Evolutionary conservation across 768 basidiomycete species (phyloP), one percentile per base, ranked within the genome.

Genomic region (Chiua virens): DNA sequence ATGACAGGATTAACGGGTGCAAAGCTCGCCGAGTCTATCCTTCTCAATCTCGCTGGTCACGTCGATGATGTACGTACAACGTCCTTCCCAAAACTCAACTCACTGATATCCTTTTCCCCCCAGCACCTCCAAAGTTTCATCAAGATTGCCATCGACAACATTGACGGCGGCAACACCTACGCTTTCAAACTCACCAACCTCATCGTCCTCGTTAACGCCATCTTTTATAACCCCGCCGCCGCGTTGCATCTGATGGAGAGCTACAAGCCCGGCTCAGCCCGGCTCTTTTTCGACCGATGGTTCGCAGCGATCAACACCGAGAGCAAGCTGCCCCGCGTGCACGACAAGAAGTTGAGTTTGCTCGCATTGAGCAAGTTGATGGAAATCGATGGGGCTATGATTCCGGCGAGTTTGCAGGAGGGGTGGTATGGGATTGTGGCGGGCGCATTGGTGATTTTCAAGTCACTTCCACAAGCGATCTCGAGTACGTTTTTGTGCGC

Each of bases 321-420:
- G 15, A 73, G 67, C 22, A 78, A 76, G 42, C 77, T 93, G 32
- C 89, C 90, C 13, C 82, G 92, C 18, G 91, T 96, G 39, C 92
- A 96, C 64, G 92, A 95, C 71, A 92, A 93, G 79, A 92, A 87
- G 69, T 73, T 95, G 50, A 82, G 80, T 58, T 81, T 94, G 49
- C 65, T 89, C 50, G 83, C 92, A 10, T 67, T 95, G 50, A 89
- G 85, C 55, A 82, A 84, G 40, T 70, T 94, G 52, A 73, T 96
- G 63, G 89, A 92, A 69, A 72, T 91, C 68, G 75, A 83, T 13
- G 78, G 80, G 2, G 65, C 67, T 9, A 64, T 63, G 42, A 76
- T 90, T 32, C 89, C 87, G 3, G 76, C 76, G 37, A 66, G 70
- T 17, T 69, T 92, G 55, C 76, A 78, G 52, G 82, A 83, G 5